Base-by-base conservation (phyloP, 768 basidiomycete species). In the Favolaschia claudopus region DNA sequence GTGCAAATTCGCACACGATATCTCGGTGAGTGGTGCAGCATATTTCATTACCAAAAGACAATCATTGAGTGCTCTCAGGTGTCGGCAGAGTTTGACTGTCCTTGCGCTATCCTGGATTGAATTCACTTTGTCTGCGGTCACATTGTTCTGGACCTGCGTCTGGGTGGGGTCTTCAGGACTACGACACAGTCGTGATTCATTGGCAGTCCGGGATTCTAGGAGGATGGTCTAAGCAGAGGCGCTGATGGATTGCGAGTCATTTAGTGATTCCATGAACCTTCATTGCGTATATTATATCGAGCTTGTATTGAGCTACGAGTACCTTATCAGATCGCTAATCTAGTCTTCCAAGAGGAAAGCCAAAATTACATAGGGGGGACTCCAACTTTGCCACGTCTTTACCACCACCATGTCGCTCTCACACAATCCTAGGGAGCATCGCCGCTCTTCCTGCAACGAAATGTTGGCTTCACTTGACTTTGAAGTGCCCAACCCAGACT, bases 81-180 rank as follows among this genome's bases (percentile, higher is more conserved):
- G 92, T 73, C 80, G 88, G 63, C 86, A 91, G 70, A 84, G 84
- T 2, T 74, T 92, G 60, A 89, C 90, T 5, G 86, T 91, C 7
- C 88, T 89, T 71, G 87, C 87, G 1, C 69, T 92, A 15, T 89
- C 89, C 5, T 92, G 91, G 91, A 84, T 87, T 46, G 89, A 91
- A 63, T 87, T 91, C 60, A 82, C 79, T 7, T 70, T 93, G 19
- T 88, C 87, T 66, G 51, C 79, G 12, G 52, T 87, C 58, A 85
- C 88, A 7, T 70, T 89, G 38, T 50, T 81, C 5, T 77, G 79
- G 29, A 89, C 89, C 13, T 80, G 85, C 58, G 43, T 78, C 40
- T 80, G 79, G 79, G 64, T 51, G 13, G 60, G 50, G 15, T 13
- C 19, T 43, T 13, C 15, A 43, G 15, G 19, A 43, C 24, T 22